A percentile compares a stretch with the other conserved stretches of the same genome.
These are phyloP conservation scores for Phytopythium montanum DNA, from an alignment of 352 stramenopile species.

Conservation along the genomic window DNA sequence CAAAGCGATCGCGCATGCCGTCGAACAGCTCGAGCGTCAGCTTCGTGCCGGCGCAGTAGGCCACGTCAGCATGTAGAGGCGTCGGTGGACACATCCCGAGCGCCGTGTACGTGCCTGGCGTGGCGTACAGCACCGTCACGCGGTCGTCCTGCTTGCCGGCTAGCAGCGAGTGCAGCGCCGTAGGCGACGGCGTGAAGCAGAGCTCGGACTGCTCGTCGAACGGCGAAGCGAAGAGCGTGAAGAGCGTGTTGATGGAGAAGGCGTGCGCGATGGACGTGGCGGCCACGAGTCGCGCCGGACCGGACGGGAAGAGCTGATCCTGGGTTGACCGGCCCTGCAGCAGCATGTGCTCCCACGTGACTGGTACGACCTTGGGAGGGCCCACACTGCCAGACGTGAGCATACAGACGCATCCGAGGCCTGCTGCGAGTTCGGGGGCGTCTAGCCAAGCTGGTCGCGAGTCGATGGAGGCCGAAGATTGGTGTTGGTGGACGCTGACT, in stretches of 20 bases:
- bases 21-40: conserved; percentile 54
- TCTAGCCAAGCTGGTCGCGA: conserved; percentile 25
- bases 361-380: conserved; percentile 71
- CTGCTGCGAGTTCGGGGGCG: conserved; percentile 22
- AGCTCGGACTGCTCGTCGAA: conserved; percentile 63
- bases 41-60: conserved; percentile 68
- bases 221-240: conserved; percentile 68
- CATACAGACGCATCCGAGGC: conserved; percentile 56
- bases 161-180: conserved; percentile 50
- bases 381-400: conserved; percentile 83
- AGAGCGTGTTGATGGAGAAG: conserved; percentile 85
- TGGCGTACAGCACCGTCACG: conserved; percentile 68
- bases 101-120: conserved; percentile 73
- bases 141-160: conserved; percentile 26
- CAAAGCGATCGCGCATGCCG: conserved; percentile 47
- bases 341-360: conserved; percentile 71
- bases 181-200: conserved; percentile 52
- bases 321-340: conserved; percentile 79
- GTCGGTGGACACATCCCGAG: conserved; percentile 47
- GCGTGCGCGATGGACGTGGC: conserved; percentile 81
- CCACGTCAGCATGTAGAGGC: conserved; percentile 56
- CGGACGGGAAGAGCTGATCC: conserved; percentile 63
- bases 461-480: neutral
- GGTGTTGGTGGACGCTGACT: conserved; percentile 8
- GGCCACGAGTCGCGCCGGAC: conserved; percentile 61